phyloP scores from a whole-genome alignment of 2,329 filamentous ascomycete genomes.

The Calonectria montana region DNA sequence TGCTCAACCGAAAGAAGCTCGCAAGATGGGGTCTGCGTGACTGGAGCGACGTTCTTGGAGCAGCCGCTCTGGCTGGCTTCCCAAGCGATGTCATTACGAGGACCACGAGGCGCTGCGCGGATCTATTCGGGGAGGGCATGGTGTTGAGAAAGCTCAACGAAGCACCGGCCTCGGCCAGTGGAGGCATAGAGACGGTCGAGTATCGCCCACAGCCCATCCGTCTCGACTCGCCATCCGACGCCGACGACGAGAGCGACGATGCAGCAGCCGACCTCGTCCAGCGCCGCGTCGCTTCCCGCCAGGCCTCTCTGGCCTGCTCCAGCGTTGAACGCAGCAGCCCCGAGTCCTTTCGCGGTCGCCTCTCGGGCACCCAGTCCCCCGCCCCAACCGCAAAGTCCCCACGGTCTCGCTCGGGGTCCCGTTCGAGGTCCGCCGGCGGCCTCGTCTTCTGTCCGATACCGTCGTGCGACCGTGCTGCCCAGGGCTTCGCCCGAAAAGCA shows the following conservation, averaged over 20 bases:
- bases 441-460: conserved; percentile 52
- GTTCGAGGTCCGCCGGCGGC: conserved; percentile 46
- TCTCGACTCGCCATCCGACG: conserved; percentile 37
- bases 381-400: conserved; percentile 27
- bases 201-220: conserved; percentile 46
- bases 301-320: conserved; percentile 42
- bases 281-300: conserved; percentile 46
- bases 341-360: conserved; percentile 35
- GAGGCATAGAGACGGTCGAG: conserved; percentile 40
- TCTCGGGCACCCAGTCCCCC: conserved; percentile 35
- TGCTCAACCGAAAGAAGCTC: conserved; percentile 43
- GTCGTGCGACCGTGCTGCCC: conserved; percentile 50
- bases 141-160: conserved; percentile 67
- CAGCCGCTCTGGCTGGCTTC: conserved; percentile 81
- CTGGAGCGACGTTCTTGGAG: conserved; percentile 87
- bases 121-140: conserved; percentile 81
- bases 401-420: conserved; percentile 42
- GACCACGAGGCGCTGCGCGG: conserved; percentile 78
- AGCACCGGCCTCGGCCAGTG: conserved; percentile 35
- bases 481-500: conserved; percentile 49
- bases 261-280: conserved; percentile 41
- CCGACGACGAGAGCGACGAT: conserved; percentile 40
- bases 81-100: conserved; percentile 72
- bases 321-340: conserved; percentile 39
- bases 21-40: conserved; percentile 67